Base-by-base conservation (phyloP, 1,284 basidiomycete genomes). In the Pseudozyma flocculosa region DNA sequence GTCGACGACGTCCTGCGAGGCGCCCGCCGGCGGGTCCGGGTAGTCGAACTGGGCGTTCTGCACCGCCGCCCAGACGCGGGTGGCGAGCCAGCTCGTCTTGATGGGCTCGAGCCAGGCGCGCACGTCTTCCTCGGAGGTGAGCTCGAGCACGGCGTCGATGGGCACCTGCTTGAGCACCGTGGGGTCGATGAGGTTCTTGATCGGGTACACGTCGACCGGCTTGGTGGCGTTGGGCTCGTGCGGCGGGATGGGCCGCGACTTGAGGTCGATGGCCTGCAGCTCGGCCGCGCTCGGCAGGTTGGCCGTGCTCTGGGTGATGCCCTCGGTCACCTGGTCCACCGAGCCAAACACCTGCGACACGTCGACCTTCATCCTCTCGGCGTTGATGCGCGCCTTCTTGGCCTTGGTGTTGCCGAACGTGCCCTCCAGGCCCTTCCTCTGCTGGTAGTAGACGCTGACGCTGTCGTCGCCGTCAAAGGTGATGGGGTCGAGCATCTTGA, bases 361-460 rank as follows among this genome's bases (percentile, higher is more conserved):
- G 53, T 76, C 69, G 36, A 78, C 75, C 58, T 75, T 75, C 74
- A 78, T 76, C 32, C 70, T 58, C 47, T 78, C 75, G 47, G 72
- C 62, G 44, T 73, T 73, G 11, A 68, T 48, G 5, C 68, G 69
- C 15, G 70, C 65, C 41, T 61, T 56, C 57, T 76, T 78, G 52
- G 69, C 65, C 65, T 76, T 76, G 29, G 70, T 61, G 57, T 76
- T 78, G 39, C 75, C 75, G 23, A 78, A 78, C 1, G 69, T 67
- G 29, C 76, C 74, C 30, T 72, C 74, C 4, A 78, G 67, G 14
- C 47, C 30, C 4, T 58, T 59, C 44, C 70, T 69, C 44, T 55
- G 65, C 41, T 59, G 45, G 45, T 56, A 69, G 50, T 73, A 53
- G 43, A 56, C 56, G 36, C n/a, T 34, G 24, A 42, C 50, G 26